Evolutionary conservation across 73 alveolate species (phyloP).

Genomic region (Durusdinium trenchii): DNA sequence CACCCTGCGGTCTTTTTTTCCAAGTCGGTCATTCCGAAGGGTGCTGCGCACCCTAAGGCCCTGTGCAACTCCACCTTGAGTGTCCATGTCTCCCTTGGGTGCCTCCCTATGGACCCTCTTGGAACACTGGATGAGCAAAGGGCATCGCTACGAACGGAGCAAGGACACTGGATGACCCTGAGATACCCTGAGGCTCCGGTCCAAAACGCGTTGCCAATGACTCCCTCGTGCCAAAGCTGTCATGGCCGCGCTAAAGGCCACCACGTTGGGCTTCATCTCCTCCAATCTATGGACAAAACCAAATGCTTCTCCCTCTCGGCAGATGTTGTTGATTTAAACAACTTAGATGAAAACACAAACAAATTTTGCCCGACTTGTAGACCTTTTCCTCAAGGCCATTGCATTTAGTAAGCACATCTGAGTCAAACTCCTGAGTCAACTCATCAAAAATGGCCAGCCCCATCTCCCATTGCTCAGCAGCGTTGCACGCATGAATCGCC

Average conservation of each 20-base stretch:
- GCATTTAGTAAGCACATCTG: no score
- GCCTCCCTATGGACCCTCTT: no score
- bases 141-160: no score
- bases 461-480: conserved; percentile 49
- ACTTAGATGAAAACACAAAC: not conserved
- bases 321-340: not conserved
- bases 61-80: no score
- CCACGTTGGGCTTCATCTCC: conserved; percentile 44
- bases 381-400: no score
- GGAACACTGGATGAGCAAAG: no score
- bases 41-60: no score
- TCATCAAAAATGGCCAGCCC: not conserved
- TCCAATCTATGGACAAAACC: not conserved
- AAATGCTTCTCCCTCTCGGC: not conserved
- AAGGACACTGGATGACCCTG: not conserved
- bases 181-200: not conserved
- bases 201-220: conserved; percentile 53
- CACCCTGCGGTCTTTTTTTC: no score
- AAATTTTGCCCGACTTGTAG: not conserved
- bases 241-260: conserved; percentile 51
- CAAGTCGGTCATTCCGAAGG: no score
- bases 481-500: conserved; percentile 14
- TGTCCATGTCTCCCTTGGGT: no score
- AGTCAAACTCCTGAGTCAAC: not conserved
- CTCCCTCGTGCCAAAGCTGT: conserved; percentile 24